Base-by-base conservation (phyloP, 768 basidiomycete genomes). In the Kwoniella dendrophila region DNA sequence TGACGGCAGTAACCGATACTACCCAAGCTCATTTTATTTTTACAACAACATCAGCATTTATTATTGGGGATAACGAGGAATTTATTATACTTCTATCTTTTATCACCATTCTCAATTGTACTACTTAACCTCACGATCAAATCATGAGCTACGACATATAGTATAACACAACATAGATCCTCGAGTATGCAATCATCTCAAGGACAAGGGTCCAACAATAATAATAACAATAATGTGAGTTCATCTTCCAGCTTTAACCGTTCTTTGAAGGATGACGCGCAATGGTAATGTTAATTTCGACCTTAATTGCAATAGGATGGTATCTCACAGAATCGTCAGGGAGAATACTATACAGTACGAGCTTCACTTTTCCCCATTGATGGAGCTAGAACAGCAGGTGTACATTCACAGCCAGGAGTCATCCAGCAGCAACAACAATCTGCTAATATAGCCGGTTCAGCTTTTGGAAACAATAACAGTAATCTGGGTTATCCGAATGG, bases 391-490 rank as follows among this genome's bases (percentile, higher is more conserved):
- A 29, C 59, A 18, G 48, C 50, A 11, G 59, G 50, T 4, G 27
- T 48, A 10, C 29, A 56, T 41, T 4, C 18, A 10, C 56, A 32
- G 22, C 5, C 24, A 12, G 10, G 26, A 16, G 27, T 27, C 27
- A 44, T 12, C 20, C 32, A 29, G 22, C 49, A 51, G 41, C 61
- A 62, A 32, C 54, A 56, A 27, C 45, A 34, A 14, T 48, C 61
- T 6, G 53, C 54, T 8, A 45, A 62, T 49, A 33, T 47, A 1
- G 47, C 53, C 3, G 48, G 34, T 18, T 16, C 27, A 5, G 54
- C 55, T 56, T 29, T 32, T 20, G 47, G 51, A 26, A 16, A 45
- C n/a, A n/a, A n/a, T n/a, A n/a, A n/a, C n/a, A n/a, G n/a, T n/a
- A n/a, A n/a, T n/a, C n/a, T n/a, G 20, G 26, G 27, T 14, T 43